Evolutionary conservation across 164 flowering plant species (phyloP).

Genomic region (Berberis vulgaris): DNA sequence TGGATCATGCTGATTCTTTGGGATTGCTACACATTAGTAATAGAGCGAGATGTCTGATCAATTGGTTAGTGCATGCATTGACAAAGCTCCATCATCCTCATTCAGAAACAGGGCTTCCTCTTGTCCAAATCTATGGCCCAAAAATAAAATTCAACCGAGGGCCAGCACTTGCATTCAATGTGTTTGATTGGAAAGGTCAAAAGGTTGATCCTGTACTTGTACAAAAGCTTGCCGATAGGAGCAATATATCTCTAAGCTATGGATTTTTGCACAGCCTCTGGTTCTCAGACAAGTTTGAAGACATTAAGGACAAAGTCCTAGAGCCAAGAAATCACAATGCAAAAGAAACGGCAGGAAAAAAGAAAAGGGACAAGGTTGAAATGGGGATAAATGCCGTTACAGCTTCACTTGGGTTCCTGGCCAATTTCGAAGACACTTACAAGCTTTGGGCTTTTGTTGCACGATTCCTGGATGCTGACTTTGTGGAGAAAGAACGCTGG

Average conservation of each 20-base stretch:
- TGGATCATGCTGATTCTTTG: slow-evolving; percentile 80
- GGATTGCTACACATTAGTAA: slow-evolving; percentile 46
- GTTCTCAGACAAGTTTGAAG: slow-evolving; percentile 61
- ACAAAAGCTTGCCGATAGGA: slow-evolving; percentile 89
- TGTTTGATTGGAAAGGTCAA: slow-evolving; percentile 90
- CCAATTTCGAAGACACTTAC: slow-evolving; percentile 72
- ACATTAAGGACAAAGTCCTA: slow-evolving; percentile 34
- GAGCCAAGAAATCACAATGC: slow-evolving; percentile 28
- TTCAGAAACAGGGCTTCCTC: slow-evolving; percentile 31
- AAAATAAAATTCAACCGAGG: slow-evolving; percentile 70
- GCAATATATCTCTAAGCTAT: slow-evolving; percentile 63
- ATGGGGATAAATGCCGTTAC: slow-evolving; percentile 59
- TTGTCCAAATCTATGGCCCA: slow-evolving; percentile 78
- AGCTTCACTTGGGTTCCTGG: slow-evolving; percentile 59
- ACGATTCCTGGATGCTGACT: slow-evolving; percentile 88
- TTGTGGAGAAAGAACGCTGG: slow-evolving; percentile 91
- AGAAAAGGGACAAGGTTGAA: slow-evolving; percentile 27
- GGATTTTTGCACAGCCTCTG: slow-evolving; percentile 60
- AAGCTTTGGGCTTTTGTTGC: slow-evolving; percentile 84
- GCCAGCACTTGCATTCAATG: slow-evolving; percentile 78
- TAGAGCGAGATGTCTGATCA: slow-evolving; percentile 64
- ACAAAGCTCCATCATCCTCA: slow-evolving; percentile 71
- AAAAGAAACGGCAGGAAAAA: slow-evolving; percentile 13
- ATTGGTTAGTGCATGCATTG: slow-evolving; percentile 77
- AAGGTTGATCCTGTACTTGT: slow-evolving; percentile 73